Base-by-base conservation (phyloP, 2,329 filamentous ascomycete species). In the Penicillium hesseltinei region DNA sequence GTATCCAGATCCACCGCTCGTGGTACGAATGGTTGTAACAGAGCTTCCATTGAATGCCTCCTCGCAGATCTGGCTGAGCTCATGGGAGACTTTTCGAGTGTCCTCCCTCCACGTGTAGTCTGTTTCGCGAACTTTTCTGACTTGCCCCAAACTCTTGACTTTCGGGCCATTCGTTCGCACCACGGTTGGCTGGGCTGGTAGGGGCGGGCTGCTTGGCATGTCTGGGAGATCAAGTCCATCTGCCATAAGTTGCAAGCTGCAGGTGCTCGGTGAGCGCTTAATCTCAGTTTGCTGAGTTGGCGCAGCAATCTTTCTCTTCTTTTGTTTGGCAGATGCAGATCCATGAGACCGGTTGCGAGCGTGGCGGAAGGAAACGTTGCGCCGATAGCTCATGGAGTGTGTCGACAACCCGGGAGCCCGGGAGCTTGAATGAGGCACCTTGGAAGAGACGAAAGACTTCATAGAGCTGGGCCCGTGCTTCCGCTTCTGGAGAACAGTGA, bases 11-110 rank as follows among this genome's bases (percentile, higher is more conserved):
- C 66, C 72, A 27, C 71, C 71, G 56, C 71, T 76, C 9, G 77
- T 76, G 1, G 80, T 81, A 4, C 76, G 76, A 27, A 69, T 73
- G 50, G 80, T 84, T 2, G 83, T 79, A 23, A 82, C 73, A 0
- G 81, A 88, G 54, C 78, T 82, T 65, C 88, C 86, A 69, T 91
- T 92, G 78, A 97, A 97, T 1, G 92, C 92, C 68, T 94, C 90
- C 69, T 97, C 92, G 69, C 92, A 95, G 57, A 94, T 90, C 73
- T 91, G 91, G 49, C 91, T 91, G 60, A 97, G 87, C 66, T 91
- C 91, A 66, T 84, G 85, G 65, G 91, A 96, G 56, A 95, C 88
- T 66, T 93, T 88, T 7, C 91, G 83, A 53, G 94, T 84, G 70
- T 96, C 92, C 57, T 92, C 91, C 65, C 85, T 87, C 74, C 86